phyloP scores from a whole-genome alignment of 2,329 filamentous ascomycete genomes.

The Penicillium sp. region DNA sequence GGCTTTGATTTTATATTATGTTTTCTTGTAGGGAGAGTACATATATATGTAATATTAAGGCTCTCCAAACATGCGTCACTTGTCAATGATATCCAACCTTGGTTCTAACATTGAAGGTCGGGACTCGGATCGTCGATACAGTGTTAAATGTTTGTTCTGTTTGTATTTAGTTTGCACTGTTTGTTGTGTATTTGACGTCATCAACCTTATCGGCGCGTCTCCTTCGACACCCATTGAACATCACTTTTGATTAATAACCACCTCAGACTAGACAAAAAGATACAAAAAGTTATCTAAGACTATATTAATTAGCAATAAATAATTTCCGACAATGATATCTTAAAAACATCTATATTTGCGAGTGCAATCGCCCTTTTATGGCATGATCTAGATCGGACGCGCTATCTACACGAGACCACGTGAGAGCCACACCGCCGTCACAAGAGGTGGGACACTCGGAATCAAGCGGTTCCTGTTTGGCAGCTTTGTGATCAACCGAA shows the following conservation, averaged over 20 bases:
- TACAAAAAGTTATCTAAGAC: background rate
- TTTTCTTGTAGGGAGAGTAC: background rate
- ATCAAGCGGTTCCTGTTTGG: slow-evolving; percentile 27
- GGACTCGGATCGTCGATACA: background rate
- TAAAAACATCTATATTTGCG: background rate
- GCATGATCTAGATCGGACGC: slow-evolving; percentile 18
- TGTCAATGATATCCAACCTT: background rate
- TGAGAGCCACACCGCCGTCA: slow-evolving; percentile 26
- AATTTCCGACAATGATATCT: background rate
- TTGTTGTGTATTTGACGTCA: slow-evolving; percentile 17
- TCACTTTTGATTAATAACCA: background rate
- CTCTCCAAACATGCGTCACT: background rate
- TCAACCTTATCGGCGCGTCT: slow-evolving; percentile 25
- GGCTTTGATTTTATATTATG: background rate
- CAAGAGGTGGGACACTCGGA: slow-evolving; percentile 18
- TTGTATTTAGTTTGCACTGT: slow-evolving; percentile 4
- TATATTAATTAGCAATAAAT: background rate
- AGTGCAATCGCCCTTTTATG: slow-evolving; percentile 16
- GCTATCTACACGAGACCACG: slow-evolving; percentile 27
- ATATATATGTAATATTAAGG: too few species aligned
- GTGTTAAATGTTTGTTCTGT: slow-evolving; percentile 1
- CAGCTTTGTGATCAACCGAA: slow-evolving; percentile 24
- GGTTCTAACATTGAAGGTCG: background rate
- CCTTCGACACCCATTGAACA: slow-evolving; percentile 13
- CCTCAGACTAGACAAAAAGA: rapidly evolving